phyloP scores from a whole-genome alignment of 2,329 filamentous ascomycete species.

The Fusarium bulbicola region DNA sequence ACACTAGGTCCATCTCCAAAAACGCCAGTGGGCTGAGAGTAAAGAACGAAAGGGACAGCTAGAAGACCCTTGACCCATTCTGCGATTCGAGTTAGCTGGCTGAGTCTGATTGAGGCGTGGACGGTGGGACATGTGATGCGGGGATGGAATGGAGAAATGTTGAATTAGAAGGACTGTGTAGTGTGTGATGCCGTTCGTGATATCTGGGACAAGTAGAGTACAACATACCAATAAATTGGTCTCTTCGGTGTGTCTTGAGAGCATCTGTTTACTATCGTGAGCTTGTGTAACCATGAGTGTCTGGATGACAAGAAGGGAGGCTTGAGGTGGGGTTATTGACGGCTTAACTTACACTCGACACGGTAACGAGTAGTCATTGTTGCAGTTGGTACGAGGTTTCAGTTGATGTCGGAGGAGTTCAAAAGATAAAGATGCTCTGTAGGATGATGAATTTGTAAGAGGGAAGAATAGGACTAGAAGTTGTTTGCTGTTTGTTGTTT shows the following conservation, averaged over 20 bases:
- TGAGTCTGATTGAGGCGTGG: not conserved
- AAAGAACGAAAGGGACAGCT: conserved; percentile 94
- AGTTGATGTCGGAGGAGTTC: not conserved
- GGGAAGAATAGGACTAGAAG: not conserved
- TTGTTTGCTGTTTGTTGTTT: not conserved
- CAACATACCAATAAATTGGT: conserved; percentile 80
- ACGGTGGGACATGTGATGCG: conserved; percentile 4
- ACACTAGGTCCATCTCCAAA: conserved; percentile 76
- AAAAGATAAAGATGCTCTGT: not conserved
- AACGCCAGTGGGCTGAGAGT: conserved; percentile 91
- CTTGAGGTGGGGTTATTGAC: not conserved
- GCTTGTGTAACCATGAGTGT: conserved; percentile 21
- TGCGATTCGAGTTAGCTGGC: conserved; percentile 43
- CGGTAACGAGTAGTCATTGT: conserved; percentile 71
- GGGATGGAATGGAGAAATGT: not conserved
- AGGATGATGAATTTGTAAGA: not conserved
- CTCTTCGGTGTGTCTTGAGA: conserved; percentile 84
- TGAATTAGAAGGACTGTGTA: not conserved
- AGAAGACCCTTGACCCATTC: conserved; percentile 98
- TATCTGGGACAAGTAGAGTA: not conserved
- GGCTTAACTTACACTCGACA: conserved; percentile 70
- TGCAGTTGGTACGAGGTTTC: not conserved
- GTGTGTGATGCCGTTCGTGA: not conserved
- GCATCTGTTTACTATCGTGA: conserved; percentile 57
- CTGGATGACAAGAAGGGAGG: not conserved